phyloP scores from a whole-genome alignment of 306 rosid genomes.

The Castanospermum australe region DNA sequence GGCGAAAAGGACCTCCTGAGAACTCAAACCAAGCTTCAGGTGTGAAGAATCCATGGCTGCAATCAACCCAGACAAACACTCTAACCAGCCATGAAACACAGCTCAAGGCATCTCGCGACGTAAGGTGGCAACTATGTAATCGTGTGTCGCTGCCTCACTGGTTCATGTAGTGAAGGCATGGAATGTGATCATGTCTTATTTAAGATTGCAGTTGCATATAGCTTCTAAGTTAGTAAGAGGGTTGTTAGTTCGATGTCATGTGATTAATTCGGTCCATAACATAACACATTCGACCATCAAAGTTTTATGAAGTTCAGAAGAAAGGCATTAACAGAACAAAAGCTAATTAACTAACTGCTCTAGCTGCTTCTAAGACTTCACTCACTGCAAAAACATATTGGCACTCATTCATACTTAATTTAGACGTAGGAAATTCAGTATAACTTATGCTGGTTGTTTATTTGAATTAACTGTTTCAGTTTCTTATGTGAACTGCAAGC shows the following conservation, averaged over 20 bases:
- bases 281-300: background rate
- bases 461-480: background rate
- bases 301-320: background rate
- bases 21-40: constrained; percentile 40
- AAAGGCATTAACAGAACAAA: background rate
- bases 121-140: constrained; percentile 91
- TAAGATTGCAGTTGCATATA: constrained; percentile 10
- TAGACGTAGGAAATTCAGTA: background rate
- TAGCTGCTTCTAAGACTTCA: background rate
- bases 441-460: background rate
- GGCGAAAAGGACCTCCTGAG: constrained; percentile 57
- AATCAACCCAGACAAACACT: constrained; percentile 36
- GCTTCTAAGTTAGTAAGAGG: background rate
- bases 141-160: constrained; percentile 41
- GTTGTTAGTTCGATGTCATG: constrained; percentile 6
- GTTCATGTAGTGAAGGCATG: constrained; percentile 30
- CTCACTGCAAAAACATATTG: background rate
- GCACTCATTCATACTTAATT: background rate
- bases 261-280: background rate
- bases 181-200: background rate
- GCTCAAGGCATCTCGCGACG: constrained; percentile 99
- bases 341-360: background rate
- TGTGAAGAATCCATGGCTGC: constrained; percentile 42
- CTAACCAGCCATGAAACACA: constrained; percentile 62
- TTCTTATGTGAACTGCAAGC: constrained; percentile 16